Conservation (phyloP, 108 stramenopile species). For the Cylindrotheca closterium region DNA sequence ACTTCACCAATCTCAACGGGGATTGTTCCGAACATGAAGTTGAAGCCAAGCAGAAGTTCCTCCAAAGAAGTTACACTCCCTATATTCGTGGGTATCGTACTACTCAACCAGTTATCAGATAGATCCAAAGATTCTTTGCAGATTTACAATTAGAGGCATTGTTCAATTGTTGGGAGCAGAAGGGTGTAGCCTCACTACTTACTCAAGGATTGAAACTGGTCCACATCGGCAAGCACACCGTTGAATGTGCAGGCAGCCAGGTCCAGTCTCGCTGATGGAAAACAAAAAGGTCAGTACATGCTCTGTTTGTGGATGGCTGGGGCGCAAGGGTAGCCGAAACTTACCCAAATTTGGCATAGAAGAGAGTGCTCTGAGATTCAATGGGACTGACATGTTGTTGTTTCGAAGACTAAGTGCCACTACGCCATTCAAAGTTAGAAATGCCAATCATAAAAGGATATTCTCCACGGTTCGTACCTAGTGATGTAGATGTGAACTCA, state of each 20-base stretch:
- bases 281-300: too few species aligned
- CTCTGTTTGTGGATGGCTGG: too few species aligned
- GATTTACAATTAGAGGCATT: background rate
- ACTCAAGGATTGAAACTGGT: background rate
- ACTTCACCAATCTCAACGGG: conserved; percentile 61
- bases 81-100: conserved; percentile 33
- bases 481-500: background rate
- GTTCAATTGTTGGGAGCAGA: conserved; percentile 47
- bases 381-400: background rate
- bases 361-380: background rate
- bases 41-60: conserved; percentile 41
- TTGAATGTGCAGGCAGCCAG: background rate
- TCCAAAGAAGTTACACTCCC: conserved; percentile 22
- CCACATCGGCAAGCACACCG: background rate
- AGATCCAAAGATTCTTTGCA: conserved; percentile 10
- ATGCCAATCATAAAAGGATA: background rate
- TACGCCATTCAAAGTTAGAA: background rate
- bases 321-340: too few species aligned
- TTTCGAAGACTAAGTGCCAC: background rate
- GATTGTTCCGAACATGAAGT: conserved; percentile 41
- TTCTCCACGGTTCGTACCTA: background rate
- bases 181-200: conserved; percentile 37
- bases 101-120: conserved; percentile 32
- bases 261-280: background rate
- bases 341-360: background rate